Evolutionary conservation across 768 basidiomycete species (phyloP), one percentile per base, ranked within the genome.

Genomic region (Daedalea quercina): DNA sequence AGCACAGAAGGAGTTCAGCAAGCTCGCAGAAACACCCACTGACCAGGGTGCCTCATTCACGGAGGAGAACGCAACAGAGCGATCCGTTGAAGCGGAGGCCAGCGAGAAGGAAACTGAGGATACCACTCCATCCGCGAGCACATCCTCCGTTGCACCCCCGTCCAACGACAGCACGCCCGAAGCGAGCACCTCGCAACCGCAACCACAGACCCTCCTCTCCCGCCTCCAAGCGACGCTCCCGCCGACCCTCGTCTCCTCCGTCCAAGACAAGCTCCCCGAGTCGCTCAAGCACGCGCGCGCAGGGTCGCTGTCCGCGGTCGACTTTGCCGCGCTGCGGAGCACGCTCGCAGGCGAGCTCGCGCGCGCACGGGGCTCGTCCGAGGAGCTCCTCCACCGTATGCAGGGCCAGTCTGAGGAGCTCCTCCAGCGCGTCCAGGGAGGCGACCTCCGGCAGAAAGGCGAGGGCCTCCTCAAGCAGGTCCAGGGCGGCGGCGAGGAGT

Each of bases 371-470:
- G 87, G 84, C 42, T 78, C 86, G 37, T 83, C 81, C 48, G 92
- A 91, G 65, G 91, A 90, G 59, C 92, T 92, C 64, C 79, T 87
- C 26, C 82, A 85, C 60, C 54, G 54, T 24, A 35, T 90, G 34
- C 89, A 91, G 62, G 87, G 84, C 44, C 78, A 86, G 41, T 83
- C 81, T 48, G 92, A 91, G 66, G 91, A 89, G 60, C 92, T 91
- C 64, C 78, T 90, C 55, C 78, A 82, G 60, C 82, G 80, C 45
- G 81, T 90, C 34, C 89, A 91, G 63, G 87, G 84, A 42, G 78
- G 86, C 35, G 37, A 40, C 15, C 19, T 40, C 19, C 37, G 7
- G 8, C 37, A 40, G 7, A 40, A 40, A 15, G 83, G 82, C 47
- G 92, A 91, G 66, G 91, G 89, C 59, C 92, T 92, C 63, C 79